Evolutionary conservation across 768 basidiomycete genomes (phyloP), one percentile per base, ranked within the genome.

Genomic region (Pulveroboletus sp.): DNA sequence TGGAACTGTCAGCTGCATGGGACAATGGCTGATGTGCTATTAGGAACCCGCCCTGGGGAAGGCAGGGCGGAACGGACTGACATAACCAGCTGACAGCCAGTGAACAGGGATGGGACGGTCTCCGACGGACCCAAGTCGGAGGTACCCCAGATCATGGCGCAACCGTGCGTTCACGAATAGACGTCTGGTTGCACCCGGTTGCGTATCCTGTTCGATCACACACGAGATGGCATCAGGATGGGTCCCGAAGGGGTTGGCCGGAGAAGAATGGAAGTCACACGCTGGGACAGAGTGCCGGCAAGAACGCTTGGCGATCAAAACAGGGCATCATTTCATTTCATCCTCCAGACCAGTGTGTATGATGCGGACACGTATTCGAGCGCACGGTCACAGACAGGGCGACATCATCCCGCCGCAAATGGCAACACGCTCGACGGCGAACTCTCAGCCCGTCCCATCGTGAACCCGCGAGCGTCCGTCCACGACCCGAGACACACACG

Each of bases 321-420:
- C 59, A 51, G 58, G 52, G 52, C 56, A 55, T 62, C 36, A 46
- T 58, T 62, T 62, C 52, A 60, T 60, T 62, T 55, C 28, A 36
- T 33, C 5, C 36, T 39, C 6, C 12, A 14, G 32, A 14, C 45
- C 35, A 44, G 28, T n/a, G 47, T 46, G 58, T 28, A 8, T 28
- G 27, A 6, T 47, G 50, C 27, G 28, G 49, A 40, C 60, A 58
- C 58, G 59, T 56, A 60, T 55, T 55, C 37, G 55, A 36, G 39
- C 52, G 50, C 52, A 43, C 58, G 55, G 54, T 47, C 53, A 41
- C 21, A 21, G 21, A 21, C 3, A 21, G 21, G 21, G 21, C 21
- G 8, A 10, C 45, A 49, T 33, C 36, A 40, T 35, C 42, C 49
- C 47, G 8, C 59, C 51, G 35, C 28, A 47, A 58, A 52, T 41